Percentiles rank a stretch among this genome's conserved stretches.
These are phyloP conservation scores for Gossypium laxum DNA, from an alignment of 441 rosid genomes.

Conservation along the genomic window DNA sequence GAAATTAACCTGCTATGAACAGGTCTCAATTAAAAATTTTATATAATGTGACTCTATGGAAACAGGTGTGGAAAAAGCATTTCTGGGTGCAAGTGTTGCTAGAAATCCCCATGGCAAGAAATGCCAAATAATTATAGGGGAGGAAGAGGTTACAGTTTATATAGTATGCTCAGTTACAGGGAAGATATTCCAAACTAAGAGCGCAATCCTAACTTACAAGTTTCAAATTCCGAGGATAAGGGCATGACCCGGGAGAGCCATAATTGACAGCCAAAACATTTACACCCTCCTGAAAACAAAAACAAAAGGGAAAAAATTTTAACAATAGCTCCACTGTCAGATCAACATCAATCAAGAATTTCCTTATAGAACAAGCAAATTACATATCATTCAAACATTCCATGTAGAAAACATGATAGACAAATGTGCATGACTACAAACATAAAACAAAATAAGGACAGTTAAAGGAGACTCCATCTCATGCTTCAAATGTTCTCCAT, in stretches of 20 bases:
- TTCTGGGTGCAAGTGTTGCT: background rate
- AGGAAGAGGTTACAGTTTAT: background rate
- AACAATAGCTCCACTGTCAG: background rate
- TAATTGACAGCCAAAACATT: slow-evolving; percentile 75
- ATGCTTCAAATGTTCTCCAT: background rate
- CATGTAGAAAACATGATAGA: background rate
- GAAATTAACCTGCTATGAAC: background rate
- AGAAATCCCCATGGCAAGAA: background rate
- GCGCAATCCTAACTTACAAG: slow-evolving; percentile 39
- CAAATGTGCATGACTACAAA: background rate
- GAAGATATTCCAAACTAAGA: slow-evolving; percentile 8
- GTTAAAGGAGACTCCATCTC: background rate
- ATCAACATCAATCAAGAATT: background rate
- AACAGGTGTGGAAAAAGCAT: background rate
- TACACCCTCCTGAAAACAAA: slow-evolving; percentile 64
- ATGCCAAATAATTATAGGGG: background rate
- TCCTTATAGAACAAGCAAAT: background rate
- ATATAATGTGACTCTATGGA: too few relatives aligned
- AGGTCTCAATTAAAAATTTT: background rate
- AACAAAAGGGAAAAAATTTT: background rate
- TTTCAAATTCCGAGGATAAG: slow-evolving; percentile 71
- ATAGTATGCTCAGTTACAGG: background rate
- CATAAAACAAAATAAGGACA: background rate
- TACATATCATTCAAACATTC: background rate
- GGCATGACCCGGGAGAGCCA: slow-evolving; percentile 82